phyloP scores from a whole-genome alignment of 2,329 filamentous ascomycete species.

The Bimuria novae-zelandiae region DNA sequence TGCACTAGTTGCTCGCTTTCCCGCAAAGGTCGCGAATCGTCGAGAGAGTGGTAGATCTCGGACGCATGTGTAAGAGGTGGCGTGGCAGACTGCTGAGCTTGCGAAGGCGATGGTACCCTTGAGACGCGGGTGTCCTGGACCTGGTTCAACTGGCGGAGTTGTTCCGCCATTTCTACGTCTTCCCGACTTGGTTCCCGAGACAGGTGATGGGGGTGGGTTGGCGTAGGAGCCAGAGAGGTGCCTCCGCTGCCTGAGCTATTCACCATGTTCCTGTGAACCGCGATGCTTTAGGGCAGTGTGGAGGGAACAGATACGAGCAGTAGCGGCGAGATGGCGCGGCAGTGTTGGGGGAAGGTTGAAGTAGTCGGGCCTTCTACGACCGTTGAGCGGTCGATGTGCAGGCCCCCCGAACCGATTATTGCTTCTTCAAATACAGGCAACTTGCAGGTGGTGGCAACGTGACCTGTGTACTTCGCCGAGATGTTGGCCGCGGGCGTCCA shows the following conservation, averaged over 20 bases:
- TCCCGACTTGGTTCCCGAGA: conserved; percentile 53
- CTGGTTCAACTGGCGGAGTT: conserved; percentile 51
- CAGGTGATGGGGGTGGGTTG: conserved; percentile 44
- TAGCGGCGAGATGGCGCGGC: conserved; percentile 15
- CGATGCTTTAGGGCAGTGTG: conserved; percentile 15
- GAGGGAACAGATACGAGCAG: conserved; percentile 3
- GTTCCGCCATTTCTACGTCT: conserved; percentile 56
- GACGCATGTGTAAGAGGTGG: conserved; percentile 27
- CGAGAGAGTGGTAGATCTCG: conserved; percentile 48
- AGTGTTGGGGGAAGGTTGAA: conserved; percentile 21
- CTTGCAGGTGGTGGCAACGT: conserved; percentile 28
- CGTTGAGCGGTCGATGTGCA: neutral
- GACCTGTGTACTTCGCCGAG: conserved; percentile 10
- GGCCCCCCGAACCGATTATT: conserved; percentile 5
- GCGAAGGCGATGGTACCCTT: conserved; percentile 22
- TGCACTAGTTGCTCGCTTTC: conserved; percentile 22
- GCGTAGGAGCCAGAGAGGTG: conserved; percentile 44
- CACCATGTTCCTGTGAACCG: conserved; percentile 29
- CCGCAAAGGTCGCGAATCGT: conserved; percentile 41
- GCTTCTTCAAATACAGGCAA: conserved; percentile 12
- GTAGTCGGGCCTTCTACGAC: conserved; percentile 8
- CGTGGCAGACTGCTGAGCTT: conserved; percentile 23
- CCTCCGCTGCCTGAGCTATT: conserved; percentile 38
- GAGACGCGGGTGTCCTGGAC: conserved; percentile 43
- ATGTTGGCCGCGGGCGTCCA: neutral